Percentiles rank a stretch among this genome's conserved stretches.
Conservation (phyloP, 2,329 filamentous ascomycete genomes). For the Pyricularia sp. region DNA sequence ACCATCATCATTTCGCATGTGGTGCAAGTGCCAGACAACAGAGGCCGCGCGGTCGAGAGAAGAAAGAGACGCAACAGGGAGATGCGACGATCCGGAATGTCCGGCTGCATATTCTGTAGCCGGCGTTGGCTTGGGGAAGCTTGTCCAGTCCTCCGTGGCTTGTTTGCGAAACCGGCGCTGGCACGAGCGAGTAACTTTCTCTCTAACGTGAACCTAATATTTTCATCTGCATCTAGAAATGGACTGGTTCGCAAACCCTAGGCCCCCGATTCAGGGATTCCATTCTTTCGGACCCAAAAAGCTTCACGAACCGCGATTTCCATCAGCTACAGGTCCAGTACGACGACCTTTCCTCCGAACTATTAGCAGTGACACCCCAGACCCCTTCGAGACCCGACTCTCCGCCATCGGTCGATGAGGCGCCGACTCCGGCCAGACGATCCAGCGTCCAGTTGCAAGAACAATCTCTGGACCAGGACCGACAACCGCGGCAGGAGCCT, state of each 20-base stretch:
- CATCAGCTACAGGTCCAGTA: conserved; percentile 39
- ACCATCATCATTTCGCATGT: not conserved
- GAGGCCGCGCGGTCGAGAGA: not conserved
- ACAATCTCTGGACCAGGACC: not conserved
- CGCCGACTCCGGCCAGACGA: conserved; percentile 9
- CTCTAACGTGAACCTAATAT: not conserved
- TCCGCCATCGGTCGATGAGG: conserved; percentile 16
- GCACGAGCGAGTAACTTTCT: not conserved
- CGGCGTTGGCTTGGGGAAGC: not conserved
- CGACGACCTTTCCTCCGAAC: conserved; percentile 35
- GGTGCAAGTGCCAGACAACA: not conserved
- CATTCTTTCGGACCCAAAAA: conserved; percentile 54
- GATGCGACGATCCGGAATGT: not conserved
- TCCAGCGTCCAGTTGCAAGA: conserved; percentile 10
- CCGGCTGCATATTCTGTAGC: not conserved
- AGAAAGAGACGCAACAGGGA: not conserved
- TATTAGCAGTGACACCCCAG: conserved; percentile 35
- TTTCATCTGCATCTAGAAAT: conserved; percentile 44
- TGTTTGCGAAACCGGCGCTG: not conserved
- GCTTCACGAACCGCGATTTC: conserved; percentile 62
- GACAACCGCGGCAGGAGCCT: conserved; percentile 9
- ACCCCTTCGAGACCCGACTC: conserved; percentile 25
- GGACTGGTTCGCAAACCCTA: conserved; percentile 64
- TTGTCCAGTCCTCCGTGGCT: not conserved
- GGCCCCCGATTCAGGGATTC: conserved; percentile 57